Percentiles rank a stretch among this genome's conserved stretches.
phyloP scores from a whole-genome alignment of 257 asterid genomes.

The Jacaranda copaia region DNA sequence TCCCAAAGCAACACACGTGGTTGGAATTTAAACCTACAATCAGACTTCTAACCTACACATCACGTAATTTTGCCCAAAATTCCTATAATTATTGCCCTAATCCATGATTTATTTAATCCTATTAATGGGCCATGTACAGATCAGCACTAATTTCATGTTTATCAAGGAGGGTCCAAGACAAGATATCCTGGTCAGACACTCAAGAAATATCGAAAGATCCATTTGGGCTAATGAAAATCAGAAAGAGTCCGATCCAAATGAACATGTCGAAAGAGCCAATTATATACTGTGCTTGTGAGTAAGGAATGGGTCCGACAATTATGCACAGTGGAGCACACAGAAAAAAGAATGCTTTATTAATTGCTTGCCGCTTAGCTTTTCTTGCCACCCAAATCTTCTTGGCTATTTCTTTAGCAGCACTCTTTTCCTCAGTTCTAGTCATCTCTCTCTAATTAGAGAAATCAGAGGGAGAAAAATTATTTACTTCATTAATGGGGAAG shows the following conservation, averaged over 20 bases:
- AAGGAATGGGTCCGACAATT: slow-evolving; percentile 39
- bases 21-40: too few species aligned
- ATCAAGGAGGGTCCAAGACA: background rate
- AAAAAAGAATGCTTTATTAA: background rate
- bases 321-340: background rate
- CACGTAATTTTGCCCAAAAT: too few species aligned
- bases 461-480: slow-evolving; percentile 10
- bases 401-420: background rate
- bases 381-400: background rate
- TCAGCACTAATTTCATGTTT: background rate
- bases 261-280: background rate
- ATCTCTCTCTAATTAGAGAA: slow-evolving; percentile 30
- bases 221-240: background rate
- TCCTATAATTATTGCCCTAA: too few species aligned
- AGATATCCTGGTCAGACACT: background rate
- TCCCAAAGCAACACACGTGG: too few species aligned
- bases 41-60: too few species aligned
- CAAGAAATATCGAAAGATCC: background rate
- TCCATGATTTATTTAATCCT: background rate
- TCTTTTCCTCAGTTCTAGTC: background rate
- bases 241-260: background rate
- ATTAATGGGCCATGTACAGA: background rate
- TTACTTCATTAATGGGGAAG: slow-evolving; percentile 44
- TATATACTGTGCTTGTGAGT: slow-evolving; percentile 13
- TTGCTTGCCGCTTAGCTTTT: background rate